These are phyloP conservation scores for Colletotrichum paranaense DNA, from an alignment of 2,329 filamentous ascomycete genomes.

Conservation along the genomic window DNA sequence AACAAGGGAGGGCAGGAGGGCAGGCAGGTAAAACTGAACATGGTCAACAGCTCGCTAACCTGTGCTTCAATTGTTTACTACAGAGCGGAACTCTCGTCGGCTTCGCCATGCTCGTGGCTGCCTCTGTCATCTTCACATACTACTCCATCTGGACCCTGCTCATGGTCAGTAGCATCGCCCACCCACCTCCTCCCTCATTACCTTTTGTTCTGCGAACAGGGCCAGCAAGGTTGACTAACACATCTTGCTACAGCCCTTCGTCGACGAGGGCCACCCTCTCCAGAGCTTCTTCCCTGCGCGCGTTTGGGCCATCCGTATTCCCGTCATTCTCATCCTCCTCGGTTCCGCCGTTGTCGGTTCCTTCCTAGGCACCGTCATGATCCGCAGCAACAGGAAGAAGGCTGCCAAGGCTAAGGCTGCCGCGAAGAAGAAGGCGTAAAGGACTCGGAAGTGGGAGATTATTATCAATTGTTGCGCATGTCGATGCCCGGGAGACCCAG, in stretches of 20 bases:
- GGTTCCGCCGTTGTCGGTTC: constrained; percentile 94
- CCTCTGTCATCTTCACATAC: constrained; percentile 77
- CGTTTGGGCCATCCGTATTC: constrained; percentile 98
- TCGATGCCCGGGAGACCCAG: neutral
- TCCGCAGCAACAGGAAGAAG: constrained; percentile 98
- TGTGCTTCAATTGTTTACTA: neutral
- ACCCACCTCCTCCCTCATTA: constrained; percentile 19
- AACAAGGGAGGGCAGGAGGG: constrained; percentile 12
- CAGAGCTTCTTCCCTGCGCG: constrained; percentile 96
- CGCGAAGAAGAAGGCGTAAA: constrained; percentile 85
- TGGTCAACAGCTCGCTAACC: constrained; percentile 9
- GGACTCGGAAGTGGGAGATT: neutral
- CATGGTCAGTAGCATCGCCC: constrained; percentile 73
- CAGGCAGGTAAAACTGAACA: neutral
- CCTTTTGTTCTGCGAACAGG: neutral
- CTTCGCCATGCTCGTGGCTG: constrained; percentile 75
- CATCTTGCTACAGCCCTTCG: constrained; percentile 79
- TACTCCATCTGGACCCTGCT: constrained; percentile 98
- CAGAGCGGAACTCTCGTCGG: constrained; percentile 90
- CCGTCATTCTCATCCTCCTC: constrained; percentile 93
- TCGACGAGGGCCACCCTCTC: constrained; percentile 92
- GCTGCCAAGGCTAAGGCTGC: constrained; percentile 90
- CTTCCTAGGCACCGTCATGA: constrained; percentile 98
- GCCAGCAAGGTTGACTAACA: constrained; percentile 28
- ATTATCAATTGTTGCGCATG: neutral